Conservation (phyloP, 176 grass and related monocot species). For the Panicum miliaceum region DNA sequence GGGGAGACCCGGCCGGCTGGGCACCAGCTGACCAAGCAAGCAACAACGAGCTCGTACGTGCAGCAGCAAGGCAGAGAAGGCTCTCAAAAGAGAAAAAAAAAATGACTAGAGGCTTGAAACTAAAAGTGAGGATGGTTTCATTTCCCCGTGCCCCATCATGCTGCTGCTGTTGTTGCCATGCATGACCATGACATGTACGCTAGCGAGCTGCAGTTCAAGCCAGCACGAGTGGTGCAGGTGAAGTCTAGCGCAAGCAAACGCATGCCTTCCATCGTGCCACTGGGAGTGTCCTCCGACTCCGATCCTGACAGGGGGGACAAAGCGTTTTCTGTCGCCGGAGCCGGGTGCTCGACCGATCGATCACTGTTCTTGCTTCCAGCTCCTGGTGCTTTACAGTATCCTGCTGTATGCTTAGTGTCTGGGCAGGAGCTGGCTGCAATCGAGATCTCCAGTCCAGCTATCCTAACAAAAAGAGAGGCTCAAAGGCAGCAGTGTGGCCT, state of each 20-base stretch:
- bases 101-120: too few species aligned
- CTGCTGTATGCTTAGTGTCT: neutral
- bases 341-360: neutral
- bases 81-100: too few species aligned
- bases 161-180: neutral
- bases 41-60: neutral
- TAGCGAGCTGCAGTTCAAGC: neutral
- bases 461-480: neutral
- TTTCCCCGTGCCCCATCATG: neutral
- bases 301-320: neutral
- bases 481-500: neutral
- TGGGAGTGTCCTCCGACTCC: too few species aligned
- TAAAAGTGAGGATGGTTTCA: too few species aligned
- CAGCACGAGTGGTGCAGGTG: neutral
- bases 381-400: neutral
- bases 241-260: slow-evolving; percentile 38
- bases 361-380: neutral
- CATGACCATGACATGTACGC: neutral
- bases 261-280: neutral
- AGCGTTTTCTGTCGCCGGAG: slow-evolving; percentile 24
- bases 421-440: neutral
- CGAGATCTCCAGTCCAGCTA: neutral
- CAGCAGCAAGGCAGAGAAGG: neutral
- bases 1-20: neutral
- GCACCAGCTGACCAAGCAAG: neutral